Evolutionary conservation across 192 early-diverging fungal species (phyloP).

Genomic region (Entomortierella lignicola): DNA sequence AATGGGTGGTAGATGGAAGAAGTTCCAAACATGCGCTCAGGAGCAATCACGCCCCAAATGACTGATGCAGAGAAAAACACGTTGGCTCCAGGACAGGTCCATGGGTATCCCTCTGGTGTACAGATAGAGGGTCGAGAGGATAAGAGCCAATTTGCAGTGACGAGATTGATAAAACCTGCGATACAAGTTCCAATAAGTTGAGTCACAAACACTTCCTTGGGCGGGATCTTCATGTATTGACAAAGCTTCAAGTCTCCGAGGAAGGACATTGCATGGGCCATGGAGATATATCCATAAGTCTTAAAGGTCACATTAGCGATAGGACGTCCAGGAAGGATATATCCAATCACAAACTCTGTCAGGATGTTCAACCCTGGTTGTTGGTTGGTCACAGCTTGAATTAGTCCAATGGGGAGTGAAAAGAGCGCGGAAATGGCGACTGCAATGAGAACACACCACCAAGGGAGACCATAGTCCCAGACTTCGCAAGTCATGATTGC

Average conservation of each 20-base stretch:
- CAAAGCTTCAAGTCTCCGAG: slow-evolving; percentile 81
- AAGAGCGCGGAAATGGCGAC: slow-evolving; percentile 56
- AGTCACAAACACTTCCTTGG: slow-evolving; percentile 68
- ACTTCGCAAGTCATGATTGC: slow-evolving; percentile 54
- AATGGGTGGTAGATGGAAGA: slow-evolving; percentile 53
- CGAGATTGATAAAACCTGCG: slow-evolving; percentile 58
- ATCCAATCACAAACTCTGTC: slow-evolving; percentile 68
- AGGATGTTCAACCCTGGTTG: slow-evolving; percentile 66
- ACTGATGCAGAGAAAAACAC: slow-evolving; percentile 70
- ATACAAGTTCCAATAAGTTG: slow-evolving; percentile 71
- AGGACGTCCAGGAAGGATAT: slow-evolving; percentile 67
- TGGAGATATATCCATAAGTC: slow-evolving; percentile 67
- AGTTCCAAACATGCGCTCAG: slow-evolving; percentile 62
- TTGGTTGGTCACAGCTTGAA: slow-evolving; percentile 68
- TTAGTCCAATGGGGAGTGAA: slow-evolving; percentile 70
- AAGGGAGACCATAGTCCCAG: slow-evolving; percentile 59
- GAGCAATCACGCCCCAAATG: slow-evolving; percentile 74
- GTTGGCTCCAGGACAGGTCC: slow-evolving; percentile 62
- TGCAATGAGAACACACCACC: slow-evolving; percentile 63
- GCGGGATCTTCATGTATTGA: slow-evolving; percentile 82
- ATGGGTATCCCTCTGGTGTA: slow-evolving; percentile 58
- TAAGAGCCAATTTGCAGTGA: slow-evolving; percentile 60
- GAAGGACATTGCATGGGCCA: slow-evolving; percentile 82
- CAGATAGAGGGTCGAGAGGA: slow-evolving; percentile 60
- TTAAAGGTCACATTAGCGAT: slow-evolving; percentile 73